Conservation (phyloP, 2,329 filamentous ascomycete species). For the Aureobasidium sp. region DNA sequence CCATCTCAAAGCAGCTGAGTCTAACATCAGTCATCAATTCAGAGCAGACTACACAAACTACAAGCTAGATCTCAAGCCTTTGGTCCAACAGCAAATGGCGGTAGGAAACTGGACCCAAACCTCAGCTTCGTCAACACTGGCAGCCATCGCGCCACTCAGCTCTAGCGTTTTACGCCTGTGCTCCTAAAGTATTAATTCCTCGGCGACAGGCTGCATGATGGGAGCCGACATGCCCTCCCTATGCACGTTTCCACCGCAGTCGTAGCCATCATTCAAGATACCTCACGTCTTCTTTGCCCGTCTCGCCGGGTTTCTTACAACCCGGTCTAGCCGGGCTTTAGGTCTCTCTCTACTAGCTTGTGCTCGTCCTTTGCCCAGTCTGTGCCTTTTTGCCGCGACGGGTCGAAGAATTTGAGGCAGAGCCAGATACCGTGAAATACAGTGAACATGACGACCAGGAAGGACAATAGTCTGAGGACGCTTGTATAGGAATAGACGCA, state of each 20-base stretch:
- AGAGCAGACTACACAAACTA: neutral
- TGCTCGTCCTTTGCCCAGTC: constrained; percentile 21
- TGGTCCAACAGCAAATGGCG: too few species aligned
- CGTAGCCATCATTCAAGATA: neutral
- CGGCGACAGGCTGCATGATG: neutral
- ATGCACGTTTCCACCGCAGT: neutral
- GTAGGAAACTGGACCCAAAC: neutral
- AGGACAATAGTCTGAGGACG: constrained; percentile 90
- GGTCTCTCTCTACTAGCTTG: constrained; percentile 28
- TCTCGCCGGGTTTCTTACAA: neutral
- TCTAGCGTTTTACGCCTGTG: neutral
- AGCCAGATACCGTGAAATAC: constrained; percentile 89
- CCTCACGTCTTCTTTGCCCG: neutral
- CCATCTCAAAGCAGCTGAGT: neutral
- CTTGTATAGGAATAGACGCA: constrained; percentile 95
- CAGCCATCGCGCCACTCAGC: constrained; percentile 1
- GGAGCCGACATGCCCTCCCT: constrained; percentile 4
- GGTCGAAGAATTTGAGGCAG: constrained; percentile 97
- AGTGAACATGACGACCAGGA: constrained; percentile 83
- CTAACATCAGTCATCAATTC: neutral
- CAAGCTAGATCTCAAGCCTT: too few species aligned
- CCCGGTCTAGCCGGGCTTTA: constrained; percentile 22
- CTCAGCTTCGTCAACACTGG: constrained; percentile 8
- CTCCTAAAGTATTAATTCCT: neutral
- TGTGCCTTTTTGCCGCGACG: constrained; percentile 53